Evolutionary conservation across 1,284 basidiomycete species (phyloP).

Genomic region (Phylloporus sp.): DNA sequence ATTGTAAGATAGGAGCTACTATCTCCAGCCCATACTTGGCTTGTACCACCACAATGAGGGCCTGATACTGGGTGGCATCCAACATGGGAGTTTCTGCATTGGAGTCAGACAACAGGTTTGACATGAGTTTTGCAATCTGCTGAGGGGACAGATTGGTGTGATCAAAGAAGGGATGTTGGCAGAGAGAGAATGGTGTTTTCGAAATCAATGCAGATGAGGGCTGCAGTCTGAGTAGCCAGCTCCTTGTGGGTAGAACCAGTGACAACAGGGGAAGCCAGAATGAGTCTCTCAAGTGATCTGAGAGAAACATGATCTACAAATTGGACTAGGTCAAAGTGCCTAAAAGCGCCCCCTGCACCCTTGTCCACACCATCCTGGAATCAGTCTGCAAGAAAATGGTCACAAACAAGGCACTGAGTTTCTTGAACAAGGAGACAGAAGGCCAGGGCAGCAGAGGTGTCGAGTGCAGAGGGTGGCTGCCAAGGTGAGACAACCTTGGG

Average conservation of each 20-base stretch:
- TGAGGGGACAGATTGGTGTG: slow-evolving; percentile 75
- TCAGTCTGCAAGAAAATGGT: slow-evolving; percentile 84
- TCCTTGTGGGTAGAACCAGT: slow-evolving; percentile 72
- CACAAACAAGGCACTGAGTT: slow-evolving; percentile 81
- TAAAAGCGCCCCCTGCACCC: slow-evolving; percentile 79
- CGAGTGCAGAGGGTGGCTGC: slow-evolving; percentile 62
- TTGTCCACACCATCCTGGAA: slow-evolving; percentile 87
- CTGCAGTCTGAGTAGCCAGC: slow-evolving; percentile 66
- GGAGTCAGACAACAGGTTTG: slow-evolving; percentile 75
- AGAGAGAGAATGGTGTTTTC: slow-evolving; percentile 75
- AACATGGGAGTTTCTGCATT: slow-evolving; percentile 67
- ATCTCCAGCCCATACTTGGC: slow-evolving; percentile 71
- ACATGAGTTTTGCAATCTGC: slow-evolving; percentile 78
- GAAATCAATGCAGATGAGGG: slow-evolving; percentile 73
- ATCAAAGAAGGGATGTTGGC: slow-evolving; percentile 78
- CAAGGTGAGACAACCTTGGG: slow-evolving; percentile 68
- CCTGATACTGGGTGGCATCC: slow-evolving; percentile 71
- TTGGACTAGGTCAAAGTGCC: slow-evolving; percentile 77
- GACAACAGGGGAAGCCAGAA: slow-evolving; percentile 76
- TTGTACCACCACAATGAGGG: slow-evolving; percentile 72
- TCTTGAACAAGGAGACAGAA: slow-evolving; percentile 87
- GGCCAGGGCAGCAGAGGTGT: slow-evolving; percentile 72
- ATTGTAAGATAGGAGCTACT: slow-evolving; percentile 54
- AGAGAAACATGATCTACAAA: slow-evolving; percentile 80
- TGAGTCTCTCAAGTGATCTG: slow-evolving; percentile 77